Base-by-base conservation (phyloP, 2,329 filamentous ascomycete genomes). In the Fusarium annulatum region DNA sequence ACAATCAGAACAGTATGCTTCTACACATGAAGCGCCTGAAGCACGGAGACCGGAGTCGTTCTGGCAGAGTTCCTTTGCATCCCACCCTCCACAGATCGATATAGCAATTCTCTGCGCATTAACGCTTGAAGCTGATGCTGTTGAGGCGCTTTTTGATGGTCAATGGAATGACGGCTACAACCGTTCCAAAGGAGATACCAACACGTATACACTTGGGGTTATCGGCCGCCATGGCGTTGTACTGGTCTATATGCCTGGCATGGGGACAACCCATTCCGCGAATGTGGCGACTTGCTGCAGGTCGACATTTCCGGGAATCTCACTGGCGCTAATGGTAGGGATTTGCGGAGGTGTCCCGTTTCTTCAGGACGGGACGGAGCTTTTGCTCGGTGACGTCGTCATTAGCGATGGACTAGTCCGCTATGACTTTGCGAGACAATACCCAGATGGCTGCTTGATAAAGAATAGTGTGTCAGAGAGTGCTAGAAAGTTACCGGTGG, bases 41-140 rank as follows among this genome's bases (percentile, higher is more conserved):
- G 23, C 3, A n/a, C 2, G 4, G n/a, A 39, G 12, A 5, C 4
- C 4, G 5, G 5, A 39, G 4, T n/a, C 14, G 3, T 19, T 18
- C 7, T 36, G 2, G 0, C 19, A 3, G 7, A 23, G 2, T 7
- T 19, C 26, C 3, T 9, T 2, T 9, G 2, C 0, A 2, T 4
- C 7, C 0, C 7, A 3, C 1, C 36, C 15, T 9, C 1, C 5
- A 2, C 23, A 28, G 11, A 33, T 58, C 10, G 33, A 30, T 2
- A 48, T 48, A 21, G 55, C 15, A 10, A 38, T 58, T n/a, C 33
- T 58, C 3, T 58, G 55, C 9, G 55, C 55, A 5, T 23, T 58
- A 4, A 2, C 55, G 0, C 19, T 58, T 5, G 55, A 58, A n/a
- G 55, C 55, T 6, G 10, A 58, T 30, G 55, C 55, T 19, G 10